phyloP scores from a whole-genome alignment of 805 yeast genomes.

The Blastobotrys americana region DNA sequence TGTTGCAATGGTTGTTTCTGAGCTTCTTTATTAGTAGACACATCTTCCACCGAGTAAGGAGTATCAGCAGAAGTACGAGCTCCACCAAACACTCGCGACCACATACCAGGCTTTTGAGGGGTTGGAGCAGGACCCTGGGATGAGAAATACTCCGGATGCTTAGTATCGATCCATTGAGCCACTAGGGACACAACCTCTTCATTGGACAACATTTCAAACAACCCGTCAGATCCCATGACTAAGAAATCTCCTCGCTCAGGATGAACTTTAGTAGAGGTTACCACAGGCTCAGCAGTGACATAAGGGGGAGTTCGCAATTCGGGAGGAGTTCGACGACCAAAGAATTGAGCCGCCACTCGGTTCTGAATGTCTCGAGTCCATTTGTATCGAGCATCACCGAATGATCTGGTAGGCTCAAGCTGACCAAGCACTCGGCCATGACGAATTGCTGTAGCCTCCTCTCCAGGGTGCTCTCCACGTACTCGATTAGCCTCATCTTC shows the following conservation, averaged over 20 bases:
- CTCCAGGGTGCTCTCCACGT: slow-evolving; percentile 83
- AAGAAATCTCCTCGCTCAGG: slow-evolving; percentile 73
- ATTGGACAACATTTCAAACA: slow-evolving; percentile 83
- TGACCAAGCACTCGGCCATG: slow-evolving; percentile 90
- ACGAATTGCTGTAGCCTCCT: slow-evolving; percentile 63
- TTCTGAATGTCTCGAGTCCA: slow-evolving; percentile 72
- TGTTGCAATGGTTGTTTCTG: slow-evolving; percentile 67
- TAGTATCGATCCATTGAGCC: slow-evolving; percentile 83
- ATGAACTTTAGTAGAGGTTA: slow-evolving; percentile 69
- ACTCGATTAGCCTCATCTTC: slow-evolving; percentile 79
- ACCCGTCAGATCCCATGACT: slow-evolving; percentile 90
- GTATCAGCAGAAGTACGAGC: slow-evolving; percentile 2
- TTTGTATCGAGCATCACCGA: slow-evolving; percentile 94
- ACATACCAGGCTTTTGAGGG: slow-evolving; percentile 6
- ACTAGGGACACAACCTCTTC: slow-evolving; percentile 91
- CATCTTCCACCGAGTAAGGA: slow-evolving; percentile 27
- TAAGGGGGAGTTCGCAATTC: slow-evolving; percentile 90
- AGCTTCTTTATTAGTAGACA: slow-evolving; percentile 43
- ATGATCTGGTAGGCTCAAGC: slow-evolving; percentile 91
- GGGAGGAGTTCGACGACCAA: slow-evolving; percentile 59
- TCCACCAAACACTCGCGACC: slow-evolving; percentile 13
- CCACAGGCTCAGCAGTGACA: slow-evolving; percentile 93
- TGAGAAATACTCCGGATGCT: slow-evolving; percentile 32
- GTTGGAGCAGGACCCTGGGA: neutral
- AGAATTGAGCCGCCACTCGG: slow-evolving; percentile 62